These are phyloP conservation scores for Hibiscus syriacus DNA, from an alignment of 345 rosid genomes.

Conservation along the genomic window DNA sequence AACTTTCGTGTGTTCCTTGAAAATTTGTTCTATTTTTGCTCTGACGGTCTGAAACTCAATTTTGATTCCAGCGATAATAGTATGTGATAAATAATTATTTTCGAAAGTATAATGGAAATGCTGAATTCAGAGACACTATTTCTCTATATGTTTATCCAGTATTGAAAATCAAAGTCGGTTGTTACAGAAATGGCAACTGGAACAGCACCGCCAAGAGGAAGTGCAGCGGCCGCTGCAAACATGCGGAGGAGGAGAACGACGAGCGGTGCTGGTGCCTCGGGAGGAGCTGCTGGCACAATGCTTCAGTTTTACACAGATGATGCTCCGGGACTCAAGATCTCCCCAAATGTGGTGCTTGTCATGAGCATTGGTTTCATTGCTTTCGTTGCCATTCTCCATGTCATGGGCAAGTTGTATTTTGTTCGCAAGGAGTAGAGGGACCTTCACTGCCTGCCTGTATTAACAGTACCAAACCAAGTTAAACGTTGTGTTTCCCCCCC, in stretches of 20 bases:
- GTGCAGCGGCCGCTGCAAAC: constrained; percentile 81
- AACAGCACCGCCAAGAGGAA: constrained; percentile 86
- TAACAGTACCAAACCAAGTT: background rate
- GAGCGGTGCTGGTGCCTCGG: constrained; percentile 46
- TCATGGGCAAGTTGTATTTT: constrained; percentile 71
- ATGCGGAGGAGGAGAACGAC: constrained; percentile 72
- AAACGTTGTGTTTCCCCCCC: background rate
- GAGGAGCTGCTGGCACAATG: constrained; percentile 73
- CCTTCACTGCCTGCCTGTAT: background rate
- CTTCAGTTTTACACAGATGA: constrained; percentile 94
- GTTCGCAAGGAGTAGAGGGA: constrained; percentile 34
- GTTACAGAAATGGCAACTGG: constrained; percentile 69
- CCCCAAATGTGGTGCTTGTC: constrained; percentile 73
- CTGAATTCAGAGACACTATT: background rate
- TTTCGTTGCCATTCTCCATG: constrained; percentile 82
- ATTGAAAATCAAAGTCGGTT: background rate
- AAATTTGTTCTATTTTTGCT: too few relatives aligned
- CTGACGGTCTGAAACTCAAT: too few relatives aligned
- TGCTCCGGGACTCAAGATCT: constrained; percentile 80
- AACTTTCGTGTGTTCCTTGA: background rate
- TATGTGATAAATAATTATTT: too few relatives aligned
- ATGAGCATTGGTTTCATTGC: constrained; percentile 97
- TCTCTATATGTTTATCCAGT: background rate
- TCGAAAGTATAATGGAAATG: too few relatives aligned
- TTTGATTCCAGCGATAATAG: too few relatives aligned